phyloP scores from a whole-genome alignment of 345 rosid genomes.

The Camelina sativa region DNA sequence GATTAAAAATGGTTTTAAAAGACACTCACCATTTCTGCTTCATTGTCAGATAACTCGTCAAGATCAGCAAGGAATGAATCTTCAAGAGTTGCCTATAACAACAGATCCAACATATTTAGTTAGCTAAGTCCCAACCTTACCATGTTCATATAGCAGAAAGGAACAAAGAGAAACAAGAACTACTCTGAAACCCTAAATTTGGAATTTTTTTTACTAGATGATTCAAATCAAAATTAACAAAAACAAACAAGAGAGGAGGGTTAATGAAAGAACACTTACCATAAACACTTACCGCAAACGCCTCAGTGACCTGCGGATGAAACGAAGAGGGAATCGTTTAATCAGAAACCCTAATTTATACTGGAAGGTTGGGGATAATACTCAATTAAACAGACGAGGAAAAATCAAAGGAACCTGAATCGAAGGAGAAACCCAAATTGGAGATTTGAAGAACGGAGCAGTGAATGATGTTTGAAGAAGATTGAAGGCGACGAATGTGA shows the following conservation, averaged over 20 bases:
- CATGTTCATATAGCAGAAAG: too few relatives aligned
- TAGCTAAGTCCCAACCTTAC: not conserved
- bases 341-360: conserved; percentile 11
- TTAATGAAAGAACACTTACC: conserved; percentile 18
- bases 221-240: not conserved
- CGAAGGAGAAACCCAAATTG: not conserved
- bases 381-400: not conserved
- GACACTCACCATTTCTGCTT: conserved; percentile 69
- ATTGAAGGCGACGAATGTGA: not conserved
- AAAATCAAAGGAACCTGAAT: not conserved
- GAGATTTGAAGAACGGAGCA: not conserved
- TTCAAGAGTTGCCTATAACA: conserved; percentile 78
- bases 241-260: not conserved
- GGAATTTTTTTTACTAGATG: too few relatives aligned
- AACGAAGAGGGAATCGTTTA: too few relatives aligned
- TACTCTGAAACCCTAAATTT: conserved; percentile 10
- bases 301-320: conserved; percentile 5
- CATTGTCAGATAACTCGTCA: conserved; percentile 95
- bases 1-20: not conserved
- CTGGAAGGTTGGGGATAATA: too few relatives aligned
- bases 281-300: conserved; percentile 2
- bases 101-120: not conserved
- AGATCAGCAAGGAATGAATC: conserved; percentile 96
- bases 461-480: not conserved
- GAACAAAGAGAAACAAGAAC: conserved; percentile 1